phyloP scores from a whole-genome alignment of 2,329 filamentous ascomycete species.

The Hyphodiscus sp. region DNA sequence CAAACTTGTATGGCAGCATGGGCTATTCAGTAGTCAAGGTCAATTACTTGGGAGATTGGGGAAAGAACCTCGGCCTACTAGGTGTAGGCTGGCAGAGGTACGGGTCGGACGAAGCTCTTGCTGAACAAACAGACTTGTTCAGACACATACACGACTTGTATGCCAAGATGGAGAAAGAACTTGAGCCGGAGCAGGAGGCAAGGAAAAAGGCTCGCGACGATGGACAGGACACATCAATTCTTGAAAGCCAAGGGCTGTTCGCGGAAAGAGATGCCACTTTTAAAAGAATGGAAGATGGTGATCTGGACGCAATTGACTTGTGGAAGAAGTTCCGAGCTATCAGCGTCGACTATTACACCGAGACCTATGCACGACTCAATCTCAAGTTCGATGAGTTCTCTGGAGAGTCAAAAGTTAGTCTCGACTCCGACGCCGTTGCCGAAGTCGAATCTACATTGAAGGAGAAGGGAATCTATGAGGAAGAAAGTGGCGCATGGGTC shows the following conservation, averaged over 20 bases:
- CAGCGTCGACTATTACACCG: conserved; percentile 57
- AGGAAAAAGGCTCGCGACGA: conserved; percentile 32
- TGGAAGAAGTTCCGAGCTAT: conserved; percentile 59
- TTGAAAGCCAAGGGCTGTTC: conserved; percentile 45
- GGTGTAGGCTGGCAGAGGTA: conserved; percentile 57
- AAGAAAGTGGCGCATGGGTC: conserved; percentile 59
- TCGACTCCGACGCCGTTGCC: conserved; percentile 53
- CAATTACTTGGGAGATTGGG: conserved; percentile 65
- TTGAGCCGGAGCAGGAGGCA: conserved; percentile 43
- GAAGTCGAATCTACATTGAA: conserved; percentile 52
- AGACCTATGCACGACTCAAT: conserved; percentile 58
- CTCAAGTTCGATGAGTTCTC: conserved; percentile 61
- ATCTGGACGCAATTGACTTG: conserved; percentile 49
- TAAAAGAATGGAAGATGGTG: conserved; percentile 61
- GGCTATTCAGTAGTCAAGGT: conserved; percentile 44
- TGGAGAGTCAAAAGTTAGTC: conserved; percentile 57
- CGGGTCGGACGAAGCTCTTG: conserved; percentile 29
- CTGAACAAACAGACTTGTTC: conserved; percentile 50
- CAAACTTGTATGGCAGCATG: conserved; percentile 52
- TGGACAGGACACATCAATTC: conserved; percentile 40
- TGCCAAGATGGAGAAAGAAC: conserved; percentile 54
- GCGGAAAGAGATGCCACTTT: conserved; percentile 40
- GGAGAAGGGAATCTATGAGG: conserved; percentile 54
- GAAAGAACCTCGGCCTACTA: conserved; percentile 59
- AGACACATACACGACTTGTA: conserved; percentile 44